Evolutionary conservation across 345 rosid species (phyloP).

Genomic region (Rhodomyrtus tomentosa): DNA sequence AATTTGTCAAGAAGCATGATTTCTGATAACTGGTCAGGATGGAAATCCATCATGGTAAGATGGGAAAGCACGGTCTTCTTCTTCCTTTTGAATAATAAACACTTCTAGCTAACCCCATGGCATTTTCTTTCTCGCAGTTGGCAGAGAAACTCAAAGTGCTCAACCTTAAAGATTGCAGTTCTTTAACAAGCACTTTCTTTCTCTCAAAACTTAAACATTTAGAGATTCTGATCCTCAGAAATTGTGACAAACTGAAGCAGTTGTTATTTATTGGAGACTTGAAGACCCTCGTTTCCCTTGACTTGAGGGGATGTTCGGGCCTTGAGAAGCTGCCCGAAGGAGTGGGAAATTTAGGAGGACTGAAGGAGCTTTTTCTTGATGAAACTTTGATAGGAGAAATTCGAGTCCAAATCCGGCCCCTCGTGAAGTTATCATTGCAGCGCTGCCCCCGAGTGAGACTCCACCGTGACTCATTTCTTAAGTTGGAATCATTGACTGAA

Average conservation of each 20-base stretch:
- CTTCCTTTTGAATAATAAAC: not conserved
- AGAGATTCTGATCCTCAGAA: not conserved
- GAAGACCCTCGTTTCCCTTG: not conserved
- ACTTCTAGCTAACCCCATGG: not conserved
- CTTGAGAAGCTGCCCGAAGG: not conserved
- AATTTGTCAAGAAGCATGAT: not conserved
- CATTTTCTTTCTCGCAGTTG: not conserved
- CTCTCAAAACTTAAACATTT: not conserved
- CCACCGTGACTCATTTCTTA: not conserved
- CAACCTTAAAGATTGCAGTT: not conserved
- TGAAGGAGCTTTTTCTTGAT: not conserved
- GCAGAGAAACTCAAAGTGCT: not conserved
- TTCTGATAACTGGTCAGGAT: rapidly evolving
- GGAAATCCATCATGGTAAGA: not conserved
- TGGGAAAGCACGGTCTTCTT: not conserved
- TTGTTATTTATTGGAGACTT: rapidly evolving
- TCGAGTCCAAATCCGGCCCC: not conserved
- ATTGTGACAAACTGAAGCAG: not conserved
- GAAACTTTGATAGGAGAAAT: rapidly evolving
- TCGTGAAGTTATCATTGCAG: not conserved
- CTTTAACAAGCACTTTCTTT: not conserved
- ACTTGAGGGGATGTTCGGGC: not conserved
- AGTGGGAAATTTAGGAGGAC: not conserved
- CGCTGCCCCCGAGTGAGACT: rapidly evolving
- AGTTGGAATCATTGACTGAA: not conserved